Evolutionary conservation across 306 rosid genomes (phyloP).

Genomic region (Hylodesmum podocarpum): DNA sequence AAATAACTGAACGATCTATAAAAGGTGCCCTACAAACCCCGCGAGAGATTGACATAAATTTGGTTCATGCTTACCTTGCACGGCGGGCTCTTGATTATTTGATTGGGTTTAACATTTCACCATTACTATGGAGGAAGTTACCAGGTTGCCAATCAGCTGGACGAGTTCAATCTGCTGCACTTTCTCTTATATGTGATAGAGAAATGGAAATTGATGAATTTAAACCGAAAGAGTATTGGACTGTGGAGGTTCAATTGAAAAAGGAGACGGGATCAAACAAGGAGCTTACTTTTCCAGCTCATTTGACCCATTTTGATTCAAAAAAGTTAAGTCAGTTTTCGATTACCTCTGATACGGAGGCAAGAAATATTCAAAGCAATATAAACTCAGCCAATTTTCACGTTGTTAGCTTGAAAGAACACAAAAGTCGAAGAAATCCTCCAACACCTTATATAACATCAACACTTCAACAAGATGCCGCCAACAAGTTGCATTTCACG

Average conservation of each 20-base stretch:
- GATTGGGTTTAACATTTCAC: slow-evolving; percentile 96
- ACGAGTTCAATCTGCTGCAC: slow-evolving; percentile 98
- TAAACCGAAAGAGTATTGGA: slow-evolving; percentile 83
- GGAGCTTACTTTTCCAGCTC: slow-evolving; percentile 51
- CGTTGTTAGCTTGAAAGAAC: slow-evolving; percentile 58
- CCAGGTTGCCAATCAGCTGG: slow-evolving; percentile 99
- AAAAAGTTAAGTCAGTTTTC: slow-evolving; percentile 75
- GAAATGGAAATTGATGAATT: slow-evolving; percentile 92
- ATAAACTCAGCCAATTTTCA: slow-evolving; percentile 51
- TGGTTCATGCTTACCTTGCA: slow-evolving; percentile 95
- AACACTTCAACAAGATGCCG: slow-evolving; percentile 98
- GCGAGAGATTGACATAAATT: slow-evolving; percentile 71
- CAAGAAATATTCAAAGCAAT: slow-evolving; percentile 52
- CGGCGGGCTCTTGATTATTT: slow-evolving; percentile 97
- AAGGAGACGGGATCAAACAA: slow-evolving; percentile 28
- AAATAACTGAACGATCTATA: slow-evolving; percentile 87
- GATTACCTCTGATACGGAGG: slow-evolving; percentile 58
- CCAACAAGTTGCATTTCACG: slow-evolving; percentile 71
- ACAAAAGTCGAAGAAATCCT: slow-evolving; percentile 71
- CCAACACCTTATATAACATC: slow-evolving; percentile 95
- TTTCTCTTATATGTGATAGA: slow-evolving; percentile 88
- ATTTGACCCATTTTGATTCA: slow-evolving; percentile 71
- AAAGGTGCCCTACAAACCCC: slow-evolving; percentile 80
- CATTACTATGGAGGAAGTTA: slow-evolving; percentile 93
- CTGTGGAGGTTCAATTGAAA: slow-evolving; percentile 49